These are phyloP conservation scores for Clohesyomyces aquaticus DNA, from an alignment of 495 filamentous ascomycete genomes.

Conservation along the genomic window DNA sequence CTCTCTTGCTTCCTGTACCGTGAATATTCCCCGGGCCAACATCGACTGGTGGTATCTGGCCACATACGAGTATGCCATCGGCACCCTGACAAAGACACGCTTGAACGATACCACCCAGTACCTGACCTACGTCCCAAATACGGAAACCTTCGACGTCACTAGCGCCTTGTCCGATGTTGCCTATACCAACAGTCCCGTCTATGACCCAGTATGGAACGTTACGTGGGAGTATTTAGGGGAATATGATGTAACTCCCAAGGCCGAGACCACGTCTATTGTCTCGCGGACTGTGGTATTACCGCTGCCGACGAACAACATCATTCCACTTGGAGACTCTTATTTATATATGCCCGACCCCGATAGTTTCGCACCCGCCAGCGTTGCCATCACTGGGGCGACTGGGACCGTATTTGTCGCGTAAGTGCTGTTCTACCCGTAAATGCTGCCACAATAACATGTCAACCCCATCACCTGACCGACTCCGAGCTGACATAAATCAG, in stretches of 20 bases:
- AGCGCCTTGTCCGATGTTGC: constrained; percentile 16
- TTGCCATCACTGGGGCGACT: constrained; percentile 25
- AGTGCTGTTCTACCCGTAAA: constrained; percentile 3
- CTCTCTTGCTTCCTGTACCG: constrained; percentile 25
- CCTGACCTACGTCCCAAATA: constrained; percentile 17
- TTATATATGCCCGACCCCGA: neutral
- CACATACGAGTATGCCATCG: constrained; percentile 14
- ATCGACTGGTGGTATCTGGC: constrained; percentile 38
- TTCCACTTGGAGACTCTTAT: constrained; percentile 20
- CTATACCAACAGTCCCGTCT: constrained; percentile 16
- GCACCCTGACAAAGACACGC: constrained; percentile 12
- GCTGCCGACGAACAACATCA: constrained; percentile 32
- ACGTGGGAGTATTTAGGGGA: constrained; percentile 24
- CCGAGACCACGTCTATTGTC: constrained; percentile 41
- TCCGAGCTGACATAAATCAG: constrained; percentile 20
- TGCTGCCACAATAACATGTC: too few species aligned
- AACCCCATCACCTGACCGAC: neutral
- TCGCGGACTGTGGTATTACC: constrained; percentile 30
- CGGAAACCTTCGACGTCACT: constrained; percentile 41
- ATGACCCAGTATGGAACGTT: constrained; percentile 19
- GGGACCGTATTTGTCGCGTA: constrained; percentile 34
- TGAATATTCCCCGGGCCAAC: constrained; percentile 29
- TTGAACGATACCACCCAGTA: neutral
- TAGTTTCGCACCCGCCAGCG: constrained; percentile 27
- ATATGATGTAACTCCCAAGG: constrained; percentile 40